A percentile compares a stretch with the other conserved stretches of the same genome.
These are phyloP conservation scores for Rubia tinctorum DNA, from an alignment of 305 asterid species.

Conservation along the genomic window DNA sequence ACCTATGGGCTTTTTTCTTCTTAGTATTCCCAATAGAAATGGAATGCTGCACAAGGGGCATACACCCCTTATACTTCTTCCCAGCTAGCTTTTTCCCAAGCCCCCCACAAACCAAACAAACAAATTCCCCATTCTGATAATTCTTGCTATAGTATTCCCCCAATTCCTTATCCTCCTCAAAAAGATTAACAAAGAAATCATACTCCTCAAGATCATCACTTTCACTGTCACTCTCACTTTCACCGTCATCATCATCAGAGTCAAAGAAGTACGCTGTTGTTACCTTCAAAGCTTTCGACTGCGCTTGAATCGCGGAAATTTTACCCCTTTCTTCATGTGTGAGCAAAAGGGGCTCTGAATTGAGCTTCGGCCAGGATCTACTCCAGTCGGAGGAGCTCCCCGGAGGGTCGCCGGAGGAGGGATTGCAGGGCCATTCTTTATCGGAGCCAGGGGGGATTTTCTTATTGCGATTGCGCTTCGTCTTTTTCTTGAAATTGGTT, in stretches of 20 bases:
- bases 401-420: conserved; percentile 28
- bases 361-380: conserved; percentile 2
- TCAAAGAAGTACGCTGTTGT: conserved; percentile 31
- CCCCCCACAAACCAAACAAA: conserved; percentile 72
- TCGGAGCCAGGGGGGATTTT: conserved; percentile 20
- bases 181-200: conserved; percentile 43
- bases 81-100: conserved; percentile 43
- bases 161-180: conserved; percentile 43
- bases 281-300: conserved; percentile 33
- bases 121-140: conserved; percentile 47
- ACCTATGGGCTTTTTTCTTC: conserved; percentile 60
- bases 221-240: conserved; percentile 20
- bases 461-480: conserved; percentile 6
- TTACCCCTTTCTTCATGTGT: conserved; percentile 35
- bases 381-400: conserved; percentile 45
- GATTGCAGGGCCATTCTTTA: conserved; percentile 51
- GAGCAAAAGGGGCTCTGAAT: conserved; percentile 17
- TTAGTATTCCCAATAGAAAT: conserved; percentile 43
- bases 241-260: conserved; percentile 26
- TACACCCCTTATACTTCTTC: conserved; percentile 64
- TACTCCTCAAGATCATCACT: conserved; percentile 34
- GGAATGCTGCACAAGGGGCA: conserved; percentile 72
- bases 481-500: conserved; percentile 43
- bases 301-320: conserved; percentile 31
- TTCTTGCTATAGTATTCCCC: conserved; percentile 49